These are phyloP conservation scores for Backusella parvicylindrica DNA, from an alignment of 192 early-diverging fungal species.

Conservation along the genomic window DNA sequence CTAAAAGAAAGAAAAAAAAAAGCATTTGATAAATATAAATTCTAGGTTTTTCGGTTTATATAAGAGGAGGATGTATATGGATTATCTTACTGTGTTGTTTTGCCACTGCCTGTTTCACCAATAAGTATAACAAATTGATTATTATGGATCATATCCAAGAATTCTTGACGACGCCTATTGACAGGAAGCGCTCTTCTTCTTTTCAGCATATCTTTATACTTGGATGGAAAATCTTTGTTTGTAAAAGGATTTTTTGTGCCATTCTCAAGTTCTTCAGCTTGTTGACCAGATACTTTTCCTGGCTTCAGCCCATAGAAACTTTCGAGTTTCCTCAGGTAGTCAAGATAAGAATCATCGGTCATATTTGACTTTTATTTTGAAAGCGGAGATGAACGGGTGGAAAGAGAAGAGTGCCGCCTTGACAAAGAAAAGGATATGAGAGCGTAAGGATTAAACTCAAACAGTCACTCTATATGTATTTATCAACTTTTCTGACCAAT, in stretches of 20 bases:
- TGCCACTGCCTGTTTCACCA: conserved; percentile 97
- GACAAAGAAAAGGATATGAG: background rate
- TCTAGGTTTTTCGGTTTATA: no score
- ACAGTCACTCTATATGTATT: background rate
- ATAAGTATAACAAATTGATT: conserved; percentile 95
- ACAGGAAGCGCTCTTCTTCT: conserved; percentile 90
- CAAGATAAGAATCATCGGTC: conserved; percentile 50
- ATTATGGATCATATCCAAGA: conserved; percentile 86
- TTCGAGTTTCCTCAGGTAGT: conserved; percentile 33
- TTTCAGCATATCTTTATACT: conserved; percentile 82
- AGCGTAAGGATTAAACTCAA: background rate
- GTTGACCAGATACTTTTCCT: conserved; percentile 73
- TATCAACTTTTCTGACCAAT: background rate
- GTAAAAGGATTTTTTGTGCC: conserved; percentile 77
- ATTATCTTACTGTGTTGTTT: conserved; percentile 88
- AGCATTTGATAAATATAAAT: no score
- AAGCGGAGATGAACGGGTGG: background rate
- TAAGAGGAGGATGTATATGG: background rate
- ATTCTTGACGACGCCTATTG: conserved; percentile 86
- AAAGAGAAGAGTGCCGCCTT: background rate
- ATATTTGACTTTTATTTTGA: background rate
- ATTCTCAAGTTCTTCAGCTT: conserved; percentile 81
- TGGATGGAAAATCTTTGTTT: conserved; percentile 70
- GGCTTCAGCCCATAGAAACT: conserved; percentile 53
- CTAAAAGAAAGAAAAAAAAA: no score